These are phyloP conservation scores for Voacanga thouarsii DNA, from an alignment of 257 asterid genomes.

Conservation along the genomic window DNA sequence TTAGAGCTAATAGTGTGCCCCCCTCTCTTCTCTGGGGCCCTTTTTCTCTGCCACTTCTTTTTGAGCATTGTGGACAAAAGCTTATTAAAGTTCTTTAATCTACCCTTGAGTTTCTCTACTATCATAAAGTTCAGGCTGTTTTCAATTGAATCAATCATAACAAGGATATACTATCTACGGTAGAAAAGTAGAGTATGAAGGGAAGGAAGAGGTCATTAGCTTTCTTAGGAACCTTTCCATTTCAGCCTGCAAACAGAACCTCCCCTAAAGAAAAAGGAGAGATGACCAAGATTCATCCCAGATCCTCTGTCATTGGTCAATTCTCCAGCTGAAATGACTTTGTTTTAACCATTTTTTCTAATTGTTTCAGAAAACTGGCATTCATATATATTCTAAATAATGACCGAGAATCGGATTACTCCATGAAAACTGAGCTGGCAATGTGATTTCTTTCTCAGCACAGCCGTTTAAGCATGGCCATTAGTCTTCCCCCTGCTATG, in stretches of 20 bases:
- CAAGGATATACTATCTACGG: too few species aligned
- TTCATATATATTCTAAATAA: not conserved
- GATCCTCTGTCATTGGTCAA: not conserved
- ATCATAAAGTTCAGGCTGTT: too few species aligned
- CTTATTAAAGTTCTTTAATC: too few species aligned
- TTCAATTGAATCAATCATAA: too few species aligned
- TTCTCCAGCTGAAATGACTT: not conserved
- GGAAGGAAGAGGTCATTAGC: too few species aligned
- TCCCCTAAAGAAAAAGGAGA: not conserved
- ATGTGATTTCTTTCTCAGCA: not conserved
- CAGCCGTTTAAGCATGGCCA: not conserved
- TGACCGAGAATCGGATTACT: not conserved
- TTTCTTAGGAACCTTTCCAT: not conserved
- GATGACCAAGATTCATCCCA: not conserved
- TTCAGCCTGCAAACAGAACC: not conserved
- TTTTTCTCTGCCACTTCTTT: too few species aligned
- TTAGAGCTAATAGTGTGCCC: not conserved
- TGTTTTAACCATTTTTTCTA: not conserved
- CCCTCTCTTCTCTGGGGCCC: too few species aligned
- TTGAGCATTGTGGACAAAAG: not conserved
- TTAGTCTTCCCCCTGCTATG: not conserved
- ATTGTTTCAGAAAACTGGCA: not conserved
- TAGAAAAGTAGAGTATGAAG: too few species aligned
- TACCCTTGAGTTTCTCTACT: not conserved
- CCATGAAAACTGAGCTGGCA: not conserved